Conservation (phyloP, 164 flowering plant species). For the Sedum album region DNA sequence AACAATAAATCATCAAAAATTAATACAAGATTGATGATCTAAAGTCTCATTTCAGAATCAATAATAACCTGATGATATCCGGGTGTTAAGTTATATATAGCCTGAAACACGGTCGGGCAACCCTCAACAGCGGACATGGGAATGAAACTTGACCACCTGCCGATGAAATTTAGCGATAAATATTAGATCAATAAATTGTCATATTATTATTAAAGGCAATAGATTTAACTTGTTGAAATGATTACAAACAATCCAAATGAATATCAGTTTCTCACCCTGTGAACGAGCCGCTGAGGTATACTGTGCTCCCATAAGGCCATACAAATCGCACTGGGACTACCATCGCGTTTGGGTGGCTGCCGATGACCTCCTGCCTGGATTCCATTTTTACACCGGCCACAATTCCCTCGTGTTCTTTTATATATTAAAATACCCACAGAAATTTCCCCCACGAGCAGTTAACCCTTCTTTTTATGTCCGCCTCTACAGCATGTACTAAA, state of each 20-base stretch:
- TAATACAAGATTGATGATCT: background rate
- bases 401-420: background rate
- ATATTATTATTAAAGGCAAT: background rate
- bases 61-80: background rate
- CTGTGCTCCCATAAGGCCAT: slow-evolving; percentile 48
- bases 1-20: no score
- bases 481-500: slow-evolving; percentile 4
- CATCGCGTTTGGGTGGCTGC: slow-evolving; percentile 20
- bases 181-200: background rate
- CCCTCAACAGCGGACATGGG: background rate
- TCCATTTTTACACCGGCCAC: slow-evolving; percentile 29
- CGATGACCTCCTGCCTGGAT: slow-evolving; percentile 27
- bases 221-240: background rate
- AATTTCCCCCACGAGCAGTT: background rate
- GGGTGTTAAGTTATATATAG: background rate
- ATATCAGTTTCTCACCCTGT: slow-evolving; percentile 25
- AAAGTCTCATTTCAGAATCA: background rate
- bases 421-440: background rate
- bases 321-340: slow-evolving; percentile 42
- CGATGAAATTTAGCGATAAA: slow-evolving; percentile 1
- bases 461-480: background rate
- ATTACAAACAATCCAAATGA: background rate
- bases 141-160: background rate
- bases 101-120: background rate
- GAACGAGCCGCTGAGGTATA: slow-evolving; percentile 43